Base-by-base conservation (phyloP, 1,139 yeast genomes). In the Candida pseudoviswanathii region DNA sequence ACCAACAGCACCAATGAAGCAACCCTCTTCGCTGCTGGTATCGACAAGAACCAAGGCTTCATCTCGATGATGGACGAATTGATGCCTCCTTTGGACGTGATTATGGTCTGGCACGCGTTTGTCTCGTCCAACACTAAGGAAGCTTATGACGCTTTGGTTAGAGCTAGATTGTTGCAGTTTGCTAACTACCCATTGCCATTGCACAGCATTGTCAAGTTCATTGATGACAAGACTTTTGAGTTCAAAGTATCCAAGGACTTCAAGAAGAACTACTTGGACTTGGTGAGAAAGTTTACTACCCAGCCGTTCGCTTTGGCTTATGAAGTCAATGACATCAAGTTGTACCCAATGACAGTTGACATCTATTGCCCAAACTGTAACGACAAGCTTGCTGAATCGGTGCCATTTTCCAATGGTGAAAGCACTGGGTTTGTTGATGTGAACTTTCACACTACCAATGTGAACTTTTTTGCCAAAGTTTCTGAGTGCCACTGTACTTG, bases 81-180 rank as follows among this genome's bases (percentile, higher is more conserved):
- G 36, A 9, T 45, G 16, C 75, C 75, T 1, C 74, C 75, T 2
- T 53, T 71, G 42, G 77, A 73, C 51, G 66, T 73, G 4, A 48
- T 72, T 9, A 62, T 73, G 69, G 72, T 73, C 0, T 74, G 78
- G 78, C 77, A 74, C 54, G 54, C 61, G 27, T 62, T 60, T 40
- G 43, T 55, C 24, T 40, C 54, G 10, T 44, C 55, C 33, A 52
- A 57, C 41, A 55, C 63, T 1, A 55, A 57, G 33, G 53, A 66
- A 0, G 65, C 57, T 46, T 63, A 68, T 48, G 74, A 70, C 41
- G 64, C 63, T 29, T 62, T 66, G 37, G 48, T 57, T 10, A 61
- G 73, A 29, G 60, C 61, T 47, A 55, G 62, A 16, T 58, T 64
- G 41, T 40, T 52, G 24, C 49, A 54, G 45, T 59, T 71, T 51